These are phyloP conservation scores for Phytophthora chlamydospora DNA, from an alignment of 352 stramenopile species.

Conservation along the genomic window DNA sequence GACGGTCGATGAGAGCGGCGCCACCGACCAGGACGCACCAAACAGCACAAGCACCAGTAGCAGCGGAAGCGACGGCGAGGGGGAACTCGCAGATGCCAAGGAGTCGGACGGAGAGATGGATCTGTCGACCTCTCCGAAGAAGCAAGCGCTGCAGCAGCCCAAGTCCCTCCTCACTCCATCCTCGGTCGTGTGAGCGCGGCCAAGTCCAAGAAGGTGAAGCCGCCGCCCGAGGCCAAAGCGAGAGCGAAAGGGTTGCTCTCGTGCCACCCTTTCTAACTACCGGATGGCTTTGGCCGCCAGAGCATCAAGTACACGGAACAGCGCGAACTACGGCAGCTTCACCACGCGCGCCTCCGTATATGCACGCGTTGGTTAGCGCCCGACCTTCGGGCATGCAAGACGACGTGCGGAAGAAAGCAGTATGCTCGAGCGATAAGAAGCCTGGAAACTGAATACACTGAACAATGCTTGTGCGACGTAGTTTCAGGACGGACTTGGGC, in stretches of 20 bases:
- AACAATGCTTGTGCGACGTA: slow-evolving; percentile 34
- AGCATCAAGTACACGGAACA: slow-evolving; percentile 28
- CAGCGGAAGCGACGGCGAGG: slow-evolving; percentile 31
- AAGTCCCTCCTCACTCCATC: slow-evolving; percentile 56
- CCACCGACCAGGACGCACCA: slow-evolving; percentile 31
- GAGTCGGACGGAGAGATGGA: slow-evolving; percentile 31
- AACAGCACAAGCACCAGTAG: slow-evolving; percentile 41
- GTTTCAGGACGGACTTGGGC: background rate
- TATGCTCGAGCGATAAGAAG: slow-evolving; percentile 30
- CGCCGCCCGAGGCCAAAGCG: slow-evolving; percentile 10
- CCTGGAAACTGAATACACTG: slow-evolving; percentile 37
- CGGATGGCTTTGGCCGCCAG: slow-evolving; percentile 11
- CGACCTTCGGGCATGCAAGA: slow-evolving; percentile 17
- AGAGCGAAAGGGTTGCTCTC: slow-evolving; percentile 20
- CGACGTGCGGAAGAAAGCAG: slow-evolving; percentile 20
- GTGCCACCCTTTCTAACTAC: slow-evolving; percentile 1
- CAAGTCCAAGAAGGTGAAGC: slow-evolving; percentile 25
- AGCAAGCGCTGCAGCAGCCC: slow-evolving; percentile 50
- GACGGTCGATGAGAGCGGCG: slow-evolving; percentile 23
- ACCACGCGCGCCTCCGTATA: slow-evolving; percentile 23
- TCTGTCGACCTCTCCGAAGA: slow-evolving; percentile 36
- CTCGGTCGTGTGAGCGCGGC: slow-evolving; percentile 53
- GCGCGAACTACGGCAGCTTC: slow-evolving; percentile 18
- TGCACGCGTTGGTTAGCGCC: slow-evolving; percentile 18
- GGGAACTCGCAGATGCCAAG: slow-evolving; percentile 19